Base-by-base conservation (phyloP, 1,139 yeast genomes). In the Magnusiomyces suaveolens region DNA sequence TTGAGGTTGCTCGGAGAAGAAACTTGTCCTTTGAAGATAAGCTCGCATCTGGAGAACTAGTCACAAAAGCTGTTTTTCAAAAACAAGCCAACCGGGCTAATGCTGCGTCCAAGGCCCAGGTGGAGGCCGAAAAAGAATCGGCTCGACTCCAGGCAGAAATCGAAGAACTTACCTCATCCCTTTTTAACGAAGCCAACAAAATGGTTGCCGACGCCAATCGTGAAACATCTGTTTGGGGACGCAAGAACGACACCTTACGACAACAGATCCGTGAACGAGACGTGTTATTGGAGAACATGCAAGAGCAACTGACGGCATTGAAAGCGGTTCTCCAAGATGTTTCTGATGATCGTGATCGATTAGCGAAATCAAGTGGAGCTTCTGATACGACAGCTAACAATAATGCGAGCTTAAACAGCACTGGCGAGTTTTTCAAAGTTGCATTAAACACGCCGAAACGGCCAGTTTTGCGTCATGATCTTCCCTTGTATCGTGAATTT, bases 251-350 rank as follows among this genome's bases (percentile, higher is more conserved):
- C 52, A 82, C 80, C 62, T 71, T 90, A 51, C 71, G 77, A 43
- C 84, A 80, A 57, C 88, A 85, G 58, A 66, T 89, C 50, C 79
- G 75, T 43, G 96, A 89, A 65, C 84, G 84, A 63, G 87, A 89
- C 62, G 71, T 75, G 14, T 75, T 88, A 18, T 75, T 90, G 54
- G 84, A 77, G 32, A 78, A 81, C 55, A 68, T 87, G 57, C 86
- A 82, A 61, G 79, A 78, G 48, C 96, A 90, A 69, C 72, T 89
- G 60, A 73, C 72, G 29, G 88, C 83, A 56, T 74, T 90, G 59
- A 89, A 89, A 66, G 72, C 70, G 20, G 77, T 85, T 24, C 64
- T 83, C 29, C 76, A 76, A 52, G 74, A 72, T 46, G 63, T 76
- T 6, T 33, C 50, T 10, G 50, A 47, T 33, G 50, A 47, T 3